Evolutionary conservation across 139 green algal species (phyloP).

Genomic region (Trebouxia sp.): DNA sequence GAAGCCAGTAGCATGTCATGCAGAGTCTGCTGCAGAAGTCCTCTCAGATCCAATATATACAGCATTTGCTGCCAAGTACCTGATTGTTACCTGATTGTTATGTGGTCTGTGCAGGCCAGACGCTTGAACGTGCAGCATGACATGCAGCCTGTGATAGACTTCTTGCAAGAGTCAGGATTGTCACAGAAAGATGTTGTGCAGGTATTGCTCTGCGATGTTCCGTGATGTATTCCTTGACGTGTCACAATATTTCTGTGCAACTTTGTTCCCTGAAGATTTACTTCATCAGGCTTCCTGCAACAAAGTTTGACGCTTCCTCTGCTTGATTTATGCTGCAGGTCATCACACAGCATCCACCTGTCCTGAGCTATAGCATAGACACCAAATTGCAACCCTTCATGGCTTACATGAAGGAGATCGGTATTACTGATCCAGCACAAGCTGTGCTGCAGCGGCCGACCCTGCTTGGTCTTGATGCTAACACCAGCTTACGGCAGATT

Average conservation of each 20-base stretch:
- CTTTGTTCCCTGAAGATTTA: neutral
- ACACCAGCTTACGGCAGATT: constrained; percentile 55
- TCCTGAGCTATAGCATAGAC: constrained; percentile 69
- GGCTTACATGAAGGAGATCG: constrained; percentile 49
- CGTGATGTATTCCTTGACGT: neutral
- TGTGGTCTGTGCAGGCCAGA: constrained; percentile 45
- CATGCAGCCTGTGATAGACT: constrained; percentile 66
- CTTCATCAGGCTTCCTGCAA: neutral
- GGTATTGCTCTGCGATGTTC: neutral
- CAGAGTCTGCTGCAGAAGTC: neutral
- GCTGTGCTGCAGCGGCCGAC: constrained; percentile 59
- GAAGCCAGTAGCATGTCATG: neutral
- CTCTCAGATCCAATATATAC: neutral
- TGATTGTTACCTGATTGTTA: neutral
- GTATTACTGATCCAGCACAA: constrained; percentile 32
- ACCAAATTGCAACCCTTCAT: constrained; percentile 66
- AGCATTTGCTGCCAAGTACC: neutral
- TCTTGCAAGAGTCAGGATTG: constrained; percentile 47
- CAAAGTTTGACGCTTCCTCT: neutral
- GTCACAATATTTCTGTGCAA: neutral
- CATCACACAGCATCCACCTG: constrained; percentile 62
- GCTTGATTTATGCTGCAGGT: constrained; percentile 46
- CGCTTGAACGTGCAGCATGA: constrained; percentile 57
- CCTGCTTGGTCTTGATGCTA: constrained; percentile 70
- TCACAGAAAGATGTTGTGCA: constrained; percentile 39